Conservation (phyloP, 768 basidiomycete species). For the Leucosporidium scottii region DNA sequence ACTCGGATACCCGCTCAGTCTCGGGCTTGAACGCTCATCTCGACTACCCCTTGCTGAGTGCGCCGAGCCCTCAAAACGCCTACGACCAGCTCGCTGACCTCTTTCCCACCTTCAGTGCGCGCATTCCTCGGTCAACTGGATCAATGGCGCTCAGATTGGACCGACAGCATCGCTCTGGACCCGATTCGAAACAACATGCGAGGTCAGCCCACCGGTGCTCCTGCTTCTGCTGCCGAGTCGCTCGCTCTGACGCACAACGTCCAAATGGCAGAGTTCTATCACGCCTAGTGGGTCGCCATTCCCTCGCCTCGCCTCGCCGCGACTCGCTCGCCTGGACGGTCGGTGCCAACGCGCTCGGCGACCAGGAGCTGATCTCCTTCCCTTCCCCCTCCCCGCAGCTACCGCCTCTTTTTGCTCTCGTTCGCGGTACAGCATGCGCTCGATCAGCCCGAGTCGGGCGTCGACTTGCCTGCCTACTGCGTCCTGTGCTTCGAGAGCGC, state of each 20-base stretch:
- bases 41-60: conserved; percentile 57
- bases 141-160: conserved; percentile 56
- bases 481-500: conserved; percentile 30
- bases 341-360: too few species aligned
- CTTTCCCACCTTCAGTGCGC: conserved; percentile 55
- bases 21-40: conserved; percentile 77
- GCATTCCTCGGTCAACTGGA: conserved; percentile 72
- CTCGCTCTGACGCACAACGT: neutral
- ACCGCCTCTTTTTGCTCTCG: conserved; percentile 72
- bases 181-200: neutral
- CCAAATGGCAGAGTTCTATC: conserved; percentile 19
- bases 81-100: neutral
- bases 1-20: conserved; percentile 60
- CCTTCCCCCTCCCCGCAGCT: conserved; percentile 41
- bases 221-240: neutral
- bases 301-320: too few species aligned
- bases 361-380: conserved; percentile 51
- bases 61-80: neutral
- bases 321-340: too few species aligned
- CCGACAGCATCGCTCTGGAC: neutral
- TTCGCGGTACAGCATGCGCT: conserved; percentile 96
- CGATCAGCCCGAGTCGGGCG: conserved; percentile 48
- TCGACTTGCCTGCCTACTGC: conserved; percentile 31
- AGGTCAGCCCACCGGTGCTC: neutral
- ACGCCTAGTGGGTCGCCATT: conserved; percentile 7